These are phyloP conservation scores for Climacium dendroides DNA, from an alignment of 225 moss, liverwort and hornwort species.

Conservation along the genomic window DNA sequence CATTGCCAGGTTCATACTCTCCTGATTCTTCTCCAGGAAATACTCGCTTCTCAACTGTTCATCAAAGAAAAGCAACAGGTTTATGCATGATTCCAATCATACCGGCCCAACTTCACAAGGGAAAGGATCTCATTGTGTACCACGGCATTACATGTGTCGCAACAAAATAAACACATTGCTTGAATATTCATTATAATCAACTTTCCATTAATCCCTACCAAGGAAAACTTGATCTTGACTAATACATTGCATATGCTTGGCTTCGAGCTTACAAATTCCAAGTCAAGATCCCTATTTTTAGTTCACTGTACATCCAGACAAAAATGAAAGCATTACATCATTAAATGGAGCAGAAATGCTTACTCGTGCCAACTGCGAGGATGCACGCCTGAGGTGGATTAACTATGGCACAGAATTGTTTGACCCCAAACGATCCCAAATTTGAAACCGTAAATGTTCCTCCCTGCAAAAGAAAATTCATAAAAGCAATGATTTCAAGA, in stretches of 20 bases:
- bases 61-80: neutral
- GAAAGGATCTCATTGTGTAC: neutral
- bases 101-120: neutral
- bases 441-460: slow-evolving; percentile 64
- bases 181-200: neutral
- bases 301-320: neutral
- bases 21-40: slow-evolving; percentile 29
- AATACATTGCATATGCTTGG: neutral
- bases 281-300: neutral
- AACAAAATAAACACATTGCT: neutral
- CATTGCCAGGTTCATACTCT: slow-evolving; percentile 29
- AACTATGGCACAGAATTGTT: slow-evolving; percentile 66
- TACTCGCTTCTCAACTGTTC: slow-evolving; percentile 47
- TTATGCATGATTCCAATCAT: neutral
- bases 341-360: neutral
- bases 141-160: neutral
- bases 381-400: slow-evolving; percentile 62
- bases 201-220: neutral
- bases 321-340: neutral
- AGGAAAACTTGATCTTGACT: neutral
- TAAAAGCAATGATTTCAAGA: neutral
- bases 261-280: neutral
- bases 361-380: slow-evolving; percentile 58
- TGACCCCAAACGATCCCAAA: slow-evolving; percentile 46
- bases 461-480: slow-evolving; percentile 19